Evolutionary conservation across 768 basidiomycete species (phyloP).

Genomic region (Mycena polygramma): DNA sequence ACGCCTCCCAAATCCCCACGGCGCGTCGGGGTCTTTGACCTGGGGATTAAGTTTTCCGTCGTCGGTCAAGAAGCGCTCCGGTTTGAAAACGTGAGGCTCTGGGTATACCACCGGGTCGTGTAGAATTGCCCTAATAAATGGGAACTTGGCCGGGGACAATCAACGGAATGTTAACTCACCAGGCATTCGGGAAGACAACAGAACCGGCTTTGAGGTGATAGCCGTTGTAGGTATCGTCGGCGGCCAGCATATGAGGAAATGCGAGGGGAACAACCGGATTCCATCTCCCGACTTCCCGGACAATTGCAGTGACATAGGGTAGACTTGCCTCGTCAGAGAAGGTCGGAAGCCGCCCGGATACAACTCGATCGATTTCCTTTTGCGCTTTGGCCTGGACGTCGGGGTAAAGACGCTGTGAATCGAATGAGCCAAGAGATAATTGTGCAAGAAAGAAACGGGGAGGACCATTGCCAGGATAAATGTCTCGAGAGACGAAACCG

Average conservation of each 20-base stretch:
- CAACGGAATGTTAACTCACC: constrained; percentile 23
- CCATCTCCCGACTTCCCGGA: constrained; percentile 33
- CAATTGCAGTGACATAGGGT: constrained; percentile 33
- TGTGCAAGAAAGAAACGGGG: not conserved
- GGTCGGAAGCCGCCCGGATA: constrained; percentile 33
- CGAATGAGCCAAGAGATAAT: not conserved
- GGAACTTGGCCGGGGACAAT: not conserved
- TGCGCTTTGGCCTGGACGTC: constrained; percentile 41
- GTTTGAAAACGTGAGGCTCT: constrained; percentile 47
- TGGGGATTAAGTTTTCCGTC: constrained; percentile 34
- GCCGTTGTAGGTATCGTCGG: constrained; percentile 45
- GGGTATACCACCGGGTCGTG: constrained; percentile 48
- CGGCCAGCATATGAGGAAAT: constrained; percentile 40
- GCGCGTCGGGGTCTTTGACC: constrained; percentile 38
- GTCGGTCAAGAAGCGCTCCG: constrained; percentile 50
- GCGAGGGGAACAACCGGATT: constrained; percentile 34
- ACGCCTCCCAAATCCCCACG: constrained; percentile 41
- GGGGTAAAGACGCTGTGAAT: constrained; percentile 38
- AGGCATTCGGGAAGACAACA: constrained; percentile 42
- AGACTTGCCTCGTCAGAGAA: constrained; percentile 27
- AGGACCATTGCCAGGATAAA: constrained; percentile 32
- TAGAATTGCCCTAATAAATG: constrained; percentile 46
- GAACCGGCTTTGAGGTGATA: constrained; percentile 44
- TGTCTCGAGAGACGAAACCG: constrained; percentile 25
- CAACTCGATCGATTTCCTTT: constrained; percentile 41